These are phyloP conservation scores for Fusarium tupiense DNA, from an alignment of 2,329 filamentous ascomycete species.

Conservation along the genomic window DNA sequence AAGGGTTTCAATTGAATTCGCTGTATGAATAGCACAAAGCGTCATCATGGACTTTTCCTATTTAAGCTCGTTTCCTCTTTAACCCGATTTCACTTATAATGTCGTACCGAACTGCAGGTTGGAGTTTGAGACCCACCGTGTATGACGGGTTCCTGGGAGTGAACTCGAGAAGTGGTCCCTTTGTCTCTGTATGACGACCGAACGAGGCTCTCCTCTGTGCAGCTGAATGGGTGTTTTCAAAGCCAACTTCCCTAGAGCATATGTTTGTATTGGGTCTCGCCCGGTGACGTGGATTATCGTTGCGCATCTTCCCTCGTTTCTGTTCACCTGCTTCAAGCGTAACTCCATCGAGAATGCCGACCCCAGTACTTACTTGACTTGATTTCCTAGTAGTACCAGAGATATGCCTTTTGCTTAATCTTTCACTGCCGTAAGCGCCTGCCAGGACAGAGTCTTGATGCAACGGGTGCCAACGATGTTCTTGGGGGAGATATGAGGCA, in stretches of 20 bases:
- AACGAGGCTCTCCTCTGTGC: neutral
- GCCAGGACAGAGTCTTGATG: neutral
- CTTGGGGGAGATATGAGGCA: constrained; percentile 34
- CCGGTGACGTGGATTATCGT: neutral
- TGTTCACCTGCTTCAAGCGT: no score
- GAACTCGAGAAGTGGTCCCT: no score
- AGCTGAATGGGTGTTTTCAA: neutral
- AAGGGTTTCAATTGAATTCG: neutral
- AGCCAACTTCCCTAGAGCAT: no score
- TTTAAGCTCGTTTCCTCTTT: neutral
- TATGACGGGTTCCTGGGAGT: neutral
- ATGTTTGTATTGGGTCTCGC: neutral
- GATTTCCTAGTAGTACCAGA: neutral
- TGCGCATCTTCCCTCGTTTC: neutral
- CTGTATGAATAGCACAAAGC: no score
- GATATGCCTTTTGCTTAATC: fast-evolving
- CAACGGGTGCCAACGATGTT: neutral
- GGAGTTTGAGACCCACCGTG: neutral
- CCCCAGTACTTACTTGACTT: neutral
- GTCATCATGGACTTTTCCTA: neutral
- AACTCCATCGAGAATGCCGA: fast-evolving
- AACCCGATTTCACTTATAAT: no score
- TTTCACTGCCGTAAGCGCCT: neutral
- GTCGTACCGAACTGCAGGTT: no score
- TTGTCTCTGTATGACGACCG: neutral